A percentile compares a stretch with the other conserved stretches of the same genome.
Conservation (phyloP, 345 rosid genomes). For the Firmiana major region DNA sequence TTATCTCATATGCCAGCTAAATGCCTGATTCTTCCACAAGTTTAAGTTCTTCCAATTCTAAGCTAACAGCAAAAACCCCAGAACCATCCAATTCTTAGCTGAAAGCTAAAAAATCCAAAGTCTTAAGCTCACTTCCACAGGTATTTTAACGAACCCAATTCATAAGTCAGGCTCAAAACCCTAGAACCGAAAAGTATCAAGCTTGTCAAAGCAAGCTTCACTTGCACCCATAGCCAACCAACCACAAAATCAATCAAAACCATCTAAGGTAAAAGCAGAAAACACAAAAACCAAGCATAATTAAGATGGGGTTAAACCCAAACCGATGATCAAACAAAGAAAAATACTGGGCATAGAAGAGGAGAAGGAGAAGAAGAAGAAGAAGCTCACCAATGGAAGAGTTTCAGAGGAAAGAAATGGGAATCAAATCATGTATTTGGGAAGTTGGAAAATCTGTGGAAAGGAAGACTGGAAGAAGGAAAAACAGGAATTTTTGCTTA, state of each 20-base stretch:
- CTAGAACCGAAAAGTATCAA: constrained; percentile 2
- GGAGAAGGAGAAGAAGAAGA: constrained; percentile 16
- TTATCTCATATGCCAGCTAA: background rate
- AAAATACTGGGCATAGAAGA: background rate
- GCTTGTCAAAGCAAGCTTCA: constrained; percentile 18
- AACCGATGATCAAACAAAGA: background rate
- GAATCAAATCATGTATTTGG: constrained; percentile 20
- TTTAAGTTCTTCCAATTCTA: constrained; percentile 11
- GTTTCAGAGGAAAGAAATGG: background rate
- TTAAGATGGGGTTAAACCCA: constrained; percentile 1
- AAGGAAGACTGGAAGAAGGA: constrained; percentile 11
- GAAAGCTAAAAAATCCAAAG: background rate
- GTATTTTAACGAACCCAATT: constrained; percentile 1
- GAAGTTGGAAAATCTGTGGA: constrained; percentile 24
- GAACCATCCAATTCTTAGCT: background rate
- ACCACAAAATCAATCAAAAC: background rate
- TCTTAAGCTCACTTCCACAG: constrained; percentile 8
- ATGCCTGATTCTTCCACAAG: constrained; percentile 9
- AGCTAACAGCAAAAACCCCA: background rate
- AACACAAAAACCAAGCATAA: constrained; percentile 12
- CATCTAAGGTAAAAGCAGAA: background rate
- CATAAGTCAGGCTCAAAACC: background rate
- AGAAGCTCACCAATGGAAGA: constrained; percentile 23
- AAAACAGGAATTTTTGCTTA: constrained; percentile 24
- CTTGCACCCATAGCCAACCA: background rate